These are phyloP conservation scores for Cryptosporidium viatorum DNA, from an alignment of 169 alveolate genomes.

Conservation along the genomic window DNA sequence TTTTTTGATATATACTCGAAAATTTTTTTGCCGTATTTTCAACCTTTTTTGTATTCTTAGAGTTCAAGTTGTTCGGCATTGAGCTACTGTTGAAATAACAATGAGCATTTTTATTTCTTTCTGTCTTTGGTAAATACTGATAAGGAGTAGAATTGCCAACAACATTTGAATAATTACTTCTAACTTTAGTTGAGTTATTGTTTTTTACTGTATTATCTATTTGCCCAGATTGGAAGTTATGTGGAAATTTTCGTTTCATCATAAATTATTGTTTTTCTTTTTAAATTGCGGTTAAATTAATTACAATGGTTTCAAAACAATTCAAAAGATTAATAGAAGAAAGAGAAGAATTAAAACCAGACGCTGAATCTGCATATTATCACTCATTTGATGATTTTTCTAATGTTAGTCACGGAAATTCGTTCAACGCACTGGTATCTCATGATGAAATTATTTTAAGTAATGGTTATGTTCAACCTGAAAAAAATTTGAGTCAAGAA, in stretches of 20 bases:
- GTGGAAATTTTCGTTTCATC: constrained; percentile 68
- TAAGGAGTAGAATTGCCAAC: not conserved
- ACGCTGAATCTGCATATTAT: not conserved
- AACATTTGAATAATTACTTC: not conserved
- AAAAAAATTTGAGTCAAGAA: not conserved
- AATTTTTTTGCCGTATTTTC: not conserved
- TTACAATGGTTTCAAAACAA: constrained; percentile 43
- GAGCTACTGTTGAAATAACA: not conserved
- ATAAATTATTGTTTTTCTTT: no score
- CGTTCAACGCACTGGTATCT: not conserved
- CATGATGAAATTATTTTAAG: not conserved
- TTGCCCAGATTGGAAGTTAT: constrained; percentile 38
- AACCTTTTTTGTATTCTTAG: not conserved
- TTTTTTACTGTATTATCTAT: not conserved
- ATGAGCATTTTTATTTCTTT: constrained; percentile 14
- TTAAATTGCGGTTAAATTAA: not conserved
- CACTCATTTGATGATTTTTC: not conserved
- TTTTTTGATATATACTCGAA: not conserved
- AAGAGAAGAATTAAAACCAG: not conserved
- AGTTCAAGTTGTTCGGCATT: not conserved
- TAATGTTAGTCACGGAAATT: not conserved
- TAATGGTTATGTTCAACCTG: not conserved
- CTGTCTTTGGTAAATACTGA: not conserved
- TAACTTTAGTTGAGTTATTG: not conserved
- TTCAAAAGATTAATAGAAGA: constrained; percentile 11